Percentiles rank a stretch among this genome's conserved stretches.
phyloP scores from a whole-genome alignment of 345 rosid species.

The Sonneratia alba region DNA sequence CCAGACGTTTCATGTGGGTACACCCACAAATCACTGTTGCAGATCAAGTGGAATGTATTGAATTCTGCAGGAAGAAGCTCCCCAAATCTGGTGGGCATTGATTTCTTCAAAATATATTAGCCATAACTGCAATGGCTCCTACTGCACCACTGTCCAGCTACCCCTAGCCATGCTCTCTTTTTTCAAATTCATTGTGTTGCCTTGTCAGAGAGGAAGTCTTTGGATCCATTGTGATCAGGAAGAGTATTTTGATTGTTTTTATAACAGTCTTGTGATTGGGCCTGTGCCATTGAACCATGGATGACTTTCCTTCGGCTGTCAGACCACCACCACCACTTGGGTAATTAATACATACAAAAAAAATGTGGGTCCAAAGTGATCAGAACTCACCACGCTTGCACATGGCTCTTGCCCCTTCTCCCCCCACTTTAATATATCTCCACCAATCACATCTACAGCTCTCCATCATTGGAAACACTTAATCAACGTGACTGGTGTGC shows the following conservation, averaged over 20 bases:
- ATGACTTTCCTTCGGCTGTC: not conserved
- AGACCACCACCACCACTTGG: not conserved
- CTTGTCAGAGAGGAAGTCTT: not conserved
- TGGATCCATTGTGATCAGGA: not conserved
- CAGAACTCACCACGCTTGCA: constrained; percentile 1
- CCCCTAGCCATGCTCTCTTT: not conserved
- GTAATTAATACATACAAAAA: not conserved
- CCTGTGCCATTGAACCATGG: not conserved
- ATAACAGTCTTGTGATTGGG: not conserved
- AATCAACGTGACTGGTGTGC: too few relatives aligned
- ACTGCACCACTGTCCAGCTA: not conserved
- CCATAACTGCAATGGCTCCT: not conserved
- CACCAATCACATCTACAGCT: not conserved
- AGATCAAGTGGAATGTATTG: not conserved
- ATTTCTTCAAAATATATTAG: not conserved
- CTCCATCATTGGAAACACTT: too few relatives aligned
- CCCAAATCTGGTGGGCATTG: not conserved
- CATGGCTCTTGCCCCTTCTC: not conserved
- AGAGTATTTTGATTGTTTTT: not conserved
- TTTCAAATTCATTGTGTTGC: not conserved
- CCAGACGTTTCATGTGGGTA: too few relatives aligned
- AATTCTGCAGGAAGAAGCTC: not conserved
- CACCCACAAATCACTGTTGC: too few relatives aligned
- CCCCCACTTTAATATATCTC: not conserved
- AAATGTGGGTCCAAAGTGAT: not conserved